A percentile compares a stretch with the other conserved stretches of the same genome.
Conservation (phyloP, 805 yeast species). For the Suhomyces xylopsoci region DNA sequence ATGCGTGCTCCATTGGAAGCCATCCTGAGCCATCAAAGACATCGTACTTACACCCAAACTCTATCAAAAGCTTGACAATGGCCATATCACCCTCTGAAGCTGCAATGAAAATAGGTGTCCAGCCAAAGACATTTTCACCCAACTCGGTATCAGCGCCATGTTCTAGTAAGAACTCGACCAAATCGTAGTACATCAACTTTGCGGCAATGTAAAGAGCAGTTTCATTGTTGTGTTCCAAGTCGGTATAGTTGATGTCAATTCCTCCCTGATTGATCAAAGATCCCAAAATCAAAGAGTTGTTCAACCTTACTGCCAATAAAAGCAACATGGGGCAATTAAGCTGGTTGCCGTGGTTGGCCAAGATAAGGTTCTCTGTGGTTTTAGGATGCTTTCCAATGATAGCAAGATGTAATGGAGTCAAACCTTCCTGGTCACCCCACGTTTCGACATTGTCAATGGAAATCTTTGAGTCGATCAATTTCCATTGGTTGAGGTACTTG, state of each 20-base stretch:
- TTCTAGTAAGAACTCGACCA: constrained; percentile 54
- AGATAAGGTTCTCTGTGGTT: constrained; percentile 61
- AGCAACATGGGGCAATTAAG: constrained; percentile 55
- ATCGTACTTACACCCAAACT: constrained; percentile 51
- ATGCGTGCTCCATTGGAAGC: constrained; percentile 97
- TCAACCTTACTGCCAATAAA: constrained; percentile 64
- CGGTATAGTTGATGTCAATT: constrained; percentile 62
- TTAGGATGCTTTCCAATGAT: constrained; percentile 79
- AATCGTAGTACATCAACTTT: constrained; percentile 52
- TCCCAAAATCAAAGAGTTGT: constrained; percentile 54
- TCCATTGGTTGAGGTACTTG: constrained; percentile 56
- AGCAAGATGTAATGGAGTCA: constrained; percentile 81
- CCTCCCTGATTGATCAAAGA: constrained; percentile 54
- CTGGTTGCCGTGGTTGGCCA: constrained; percentile 38
- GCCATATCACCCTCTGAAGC: constrained; percentile 76
- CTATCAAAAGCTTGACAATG: constrained; percentile 54
- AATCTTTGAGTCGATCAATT: constrained; percentile 43
- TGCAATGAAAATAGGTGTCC: constrained; percentile 92
- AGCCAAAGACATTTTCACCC: constrained; percentile 75
- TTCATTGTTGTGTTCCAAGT: constrained; percentile 57
- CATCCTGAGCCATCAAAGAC: constrained; percentile 82
- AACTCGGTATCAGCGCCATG: constrained; percentile 71
- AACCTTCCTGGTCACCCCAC: constrained; percentile 78
- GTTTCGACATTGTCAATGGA: constrained; percentile 53
- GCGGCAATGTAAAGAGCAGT: constrained; percentile 83